Percentiles rank a stretch among this genome's conserved stretches.
Evolutionary conservation across 164 flowering plant genomes (phyloP).

Genomic region (Tinospora cordifolia): DNA sequence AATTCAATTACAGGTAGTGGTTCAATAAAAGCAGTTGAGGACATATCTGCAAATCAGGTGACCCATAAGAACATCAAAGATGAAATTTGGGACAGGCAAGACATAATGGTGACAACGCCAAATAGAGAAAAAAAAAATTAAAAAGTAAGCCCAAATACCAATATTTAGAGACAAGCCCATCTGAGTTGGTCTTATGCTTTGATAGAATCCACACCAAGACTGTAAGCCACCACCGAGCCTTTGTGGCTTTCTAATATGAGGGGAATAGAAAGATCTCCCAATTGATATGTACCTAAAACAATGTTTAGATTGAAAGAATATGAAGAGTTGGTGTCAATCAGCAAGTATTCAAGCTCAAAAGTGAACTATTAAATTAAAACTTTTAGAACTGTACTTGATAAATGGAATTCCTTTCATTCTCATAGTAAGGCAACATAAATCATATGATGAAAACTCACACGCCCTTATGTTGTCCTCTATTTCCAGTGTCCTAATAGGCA

Average conservation of each 20-base stretch:
- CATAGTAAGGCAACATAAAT: not conserved
- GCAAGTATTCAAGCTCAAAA: not conserved
- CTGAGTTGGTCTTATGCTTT: constrained; percentile 65
- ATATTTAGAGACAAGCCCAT: constrained; percentile 80
- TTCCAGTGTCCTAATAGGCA: too few relatives aligned
- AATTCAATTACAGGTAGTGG: constrained; percentile 71
- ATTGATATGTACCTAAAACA: constrained; percentile 33
- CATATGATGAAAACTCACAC: not conserved
- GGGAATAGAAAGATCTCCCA: constrained; percentile 53
- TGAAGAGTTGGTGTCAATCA: not conserved
- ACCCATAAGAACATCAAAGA: not conserved
- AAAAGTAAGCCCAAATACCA: constrained; percentile 38
- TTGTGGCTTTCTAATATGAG: constrained; percentile 34
- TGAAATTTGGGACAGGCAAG: not conserved
- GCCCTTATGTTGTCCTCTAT: too few relatives aligned
- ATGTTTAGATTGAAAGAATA: not conserved
- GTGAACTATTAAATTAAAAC: not conserved
- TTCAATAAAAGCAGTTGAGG: constrained; percentile 65
- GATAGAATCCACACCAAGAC: constrained; percentile 75
- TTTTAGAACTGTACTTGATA: not conserved
- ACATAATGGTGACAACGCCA: not conserved
- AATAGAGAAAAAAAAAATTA: not conserved
- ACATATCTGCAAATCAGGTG: constrained; percentile 38
- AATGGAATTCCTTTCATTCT: not conserved
- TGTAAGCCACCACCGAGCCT: constrained; percentile 53